Evolutionary conservation across 345 rosid genomes (phyloP).

Genomic region (Leavenworthia alabamica): DNA sequence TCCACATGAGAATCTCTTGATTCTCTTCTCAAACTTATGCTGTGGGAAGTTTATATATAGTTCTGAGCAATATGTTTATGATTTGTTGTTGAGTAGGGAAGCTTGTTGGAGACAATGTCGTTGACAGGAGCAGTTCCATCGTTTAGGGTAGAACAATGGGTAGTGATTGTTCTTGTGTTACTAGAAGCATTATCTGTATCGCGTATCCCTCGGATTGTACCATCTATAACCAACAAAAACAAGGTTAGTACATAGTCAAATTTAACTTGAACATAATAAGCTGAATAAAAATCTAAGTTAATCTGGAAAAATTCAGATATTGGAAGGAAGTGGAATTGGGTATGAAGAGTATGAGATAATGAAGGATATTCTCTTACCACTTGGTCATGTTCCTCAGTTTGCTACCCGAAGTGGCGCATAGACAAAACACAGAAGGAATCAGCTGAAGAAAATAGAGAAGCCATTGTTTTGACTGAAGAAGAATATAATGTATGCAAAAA

Average conservation of each 20-base stretch:
- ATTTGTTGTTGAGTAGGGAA: conserved; percentile 40
- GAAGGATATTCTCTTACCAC: conserved; percentile 72
- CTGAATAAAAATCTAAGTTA: background rate
- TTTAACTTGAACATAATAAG: background rate
- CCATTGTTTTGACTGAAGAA: too few species aligned
- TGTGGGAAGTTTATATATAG: background rate
- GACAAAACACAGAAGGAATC: background rate
- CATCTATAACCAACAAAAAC: conserved; percentile 36
- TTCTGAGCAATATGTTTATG: conserved; percentile 7
- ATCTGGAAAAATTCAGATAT: conserved; percentile 39
- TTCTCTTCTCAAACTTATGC: background rate
- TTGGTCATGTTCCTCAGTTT: conserved; percentile 70
- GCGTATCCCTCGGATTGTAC: conserved; percentile 56
- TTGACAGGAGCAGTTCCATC: conserved; percentile 67
- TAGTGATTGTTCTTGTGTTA: conserved; percentile 62
- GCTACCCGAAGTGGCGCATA: conserved; percentile 56
- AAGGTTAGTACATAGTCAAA: conserved; percentile 25
- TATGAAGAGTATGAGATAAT: conserved; percentile 71
- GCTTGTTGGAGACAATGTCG: conserved; percentile 77
- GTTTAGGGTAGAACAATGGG: conserved; percentile 67
- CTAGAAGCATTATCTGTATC: conserved; percentile 71
- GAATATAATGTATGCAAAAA: too few species aligned
- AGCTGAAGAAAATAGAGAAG: too few species aligned
- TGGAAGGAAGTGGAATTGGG: conserved; percentile 57
- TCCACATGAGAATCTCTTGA: background rate